A percentile compares a stretch with the other conserved stretches of the same genome.
These are phyloP conservation scores for Capsicum rhomboideum DNA, from an alignment of 257 asterid genomes.

Conservation along the genomic window DNA sequence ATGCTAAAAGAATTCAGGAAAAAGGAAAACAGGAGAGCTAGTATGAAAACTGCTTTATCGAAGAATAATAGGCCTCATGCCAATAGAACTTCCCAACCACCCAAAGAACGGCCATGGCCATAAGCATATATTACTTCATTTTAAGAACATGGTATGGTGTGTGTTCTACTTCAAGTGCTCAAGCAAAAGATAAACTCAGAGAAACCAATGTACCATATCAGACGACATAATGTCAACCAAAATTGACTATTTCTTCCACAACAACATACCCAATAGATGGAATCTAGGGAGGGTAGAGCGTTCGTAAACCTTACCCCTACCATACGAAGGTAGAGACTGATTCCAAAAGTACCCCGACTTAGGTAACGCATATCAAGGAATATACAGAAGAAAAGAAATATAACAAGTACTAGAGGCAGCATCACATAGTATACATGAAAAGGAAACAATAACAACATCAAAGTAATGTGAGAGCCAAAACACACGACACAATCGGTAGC, in stretches of 20 bases:
- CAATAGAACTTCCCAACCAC: not conserved
- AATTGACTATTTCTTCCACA: not conserved
- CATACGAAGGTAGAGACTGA: too few relatives aligned
- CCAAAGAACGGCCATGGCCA: not conserved
- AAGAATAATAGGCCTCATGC: not conserved
- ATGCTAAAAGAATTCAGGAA: not conserved
- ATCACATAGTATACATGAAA: too few relatives aligned
- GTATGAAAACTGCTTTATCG: not conserved
- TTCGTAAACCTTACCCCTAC: too few relatives aligned
- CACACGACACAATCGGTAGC: too few relatives aligned
- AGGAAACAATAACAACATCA: too few relatives aligned
- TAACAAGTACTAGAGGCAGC: too few relatives aligned
- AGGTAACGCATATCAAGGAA: too few relatives aligned
- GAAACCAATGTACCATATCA: not conserved
- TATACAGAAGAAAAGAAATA: too few relatives aligned
- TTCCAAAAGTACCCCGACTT: too few relatives aligned
- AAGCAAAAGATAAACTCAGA: not conserved
- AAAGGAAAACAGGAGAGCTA: not conserved
- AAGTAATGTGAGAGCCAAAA: too few relatives aligned
- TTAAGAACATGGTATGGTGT: not conserved
- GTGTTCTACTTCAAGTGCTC: not conserved
- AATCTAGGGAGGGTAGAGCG: too few relatives aligned
- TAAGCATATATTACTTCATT: not conserved
- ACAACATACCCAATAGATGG: too few relatives aligned
- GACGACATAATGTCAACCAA: not conserved